Percentiles rank a stretch among this genome's conserved stretches.
phyloP scores from a whole-genome alignment of 805 yeast species.

The Saccharomycopsis microspora region DNA sequence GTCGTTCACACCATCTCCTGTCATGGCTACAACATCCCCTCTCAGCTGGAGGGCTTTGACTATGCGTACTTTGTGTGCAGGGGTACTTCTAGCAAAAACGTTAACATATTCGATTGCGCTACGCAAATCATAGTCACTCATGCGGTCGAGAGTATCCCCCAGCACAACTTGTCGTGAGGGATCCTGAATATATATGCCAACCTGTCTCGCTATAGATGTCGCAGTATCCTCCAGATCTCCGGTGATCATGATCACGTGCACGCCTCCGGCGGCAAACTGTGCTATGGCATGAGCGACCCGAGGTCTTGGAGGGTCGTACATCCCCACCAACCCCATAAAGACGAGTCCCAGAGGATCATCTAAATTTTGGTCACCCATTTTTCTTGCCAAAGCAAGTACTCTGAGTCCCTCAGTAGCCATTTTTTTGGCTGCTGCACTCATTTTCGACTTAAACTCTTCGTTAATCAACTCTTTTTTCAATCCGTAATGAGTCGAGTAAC shows the following conservation, averaged over 20 bases:
- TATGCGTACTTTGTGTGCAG: conserved; percentile 84
- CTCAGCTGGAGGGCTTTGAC: conserved; percentile 82
- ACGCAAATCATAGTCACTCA: conserved; percentile 64
- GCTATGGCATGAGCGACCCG: conserved; percentile 69
- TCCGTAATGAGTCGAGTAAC: conserved; percentile 32
- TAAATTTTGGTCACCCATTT: conserved; percentile 19
- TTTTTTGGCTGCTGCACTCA: conserved; percentile 44
- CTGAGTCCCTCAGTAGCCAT: conserved; percentile 81
- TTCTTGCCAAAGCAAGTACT: conserved; percentile 68
- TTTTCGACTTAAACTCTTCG: conserved; percentile 23
- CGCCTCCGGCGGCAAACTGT: conserved; percentile 80
- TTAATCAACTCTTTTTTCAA: conserved; percentile 25
- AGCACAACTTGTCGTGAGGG: conserved; percentile 60
- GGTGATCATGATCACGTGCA: conserved; percentile 96
- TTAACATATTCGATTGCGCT: conserved; percentile 72
- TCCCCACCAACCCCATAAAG: conserved; percentile 83
- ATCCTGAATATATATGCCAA: conserved; percentile 74
- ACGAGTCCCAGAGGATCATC: conserved; percentile 42
- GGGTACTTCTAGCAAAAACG: conserved; percentile 90
- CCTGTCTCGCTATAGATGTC: conserved; percentile 69
- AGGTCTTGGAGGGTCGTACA: conserved; percentile 97
- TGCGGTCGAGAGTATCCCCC: conserved; percentile 71
- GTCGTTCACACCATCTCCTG: conserved; percentile 99
- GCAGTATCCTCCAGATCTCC: conserved; percentile 91
- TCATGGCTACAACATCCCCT: conserved; percentile 96